Evolutionary conservation across 306 rosid species (phyloP), one percentile per base, ranked within the genome.

Genomic region (Canavalia ensiformis): DNA sequence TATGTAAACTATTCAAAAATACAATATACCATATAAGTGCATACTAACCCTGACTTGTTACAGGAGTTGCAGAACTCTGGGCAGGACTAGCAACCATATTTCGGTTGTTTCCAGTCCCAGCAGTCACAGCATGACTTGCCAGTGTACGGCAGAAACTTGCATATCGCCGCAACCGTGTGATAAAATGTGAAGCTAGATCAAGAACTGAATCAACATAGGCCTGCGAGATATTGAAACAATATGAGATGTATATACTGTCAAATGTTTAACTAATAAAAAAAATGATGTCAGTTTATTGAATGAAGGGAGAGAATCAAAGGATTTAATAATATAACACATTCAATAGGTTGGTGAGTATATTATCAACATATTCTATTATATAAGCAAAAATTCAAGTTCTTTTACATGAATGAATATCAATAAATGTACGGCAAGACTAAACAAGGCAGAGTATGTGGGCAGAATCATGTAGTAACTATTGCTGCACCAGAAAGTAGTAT

Each of bases 121-220:
- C 90, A 79, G 97, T 91, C 82, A 89, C 95, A 83, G 97, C 94
- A 84, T 91, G 99, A 88, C 90, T 95, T 31, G 97, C 99, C 90
- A 95, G 71, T 78, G 98, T 93, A 73, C 96, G 99, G 44, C 98
- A 95, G 79, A 93, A 93, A 87, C 97, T 91, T 52, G 97, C 96
- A 84, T 93, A 91, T 46, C 98, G 97, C 78, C 97, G 90, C 87
- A 95, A 88, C 59, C 99, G 96, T 52, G 99, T 95, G 76, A 93
- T 93, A 82, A 95, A 93, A 88, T 95, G 99, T 42, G 98, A 95
- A 82, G 99, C 99, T 52, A 95, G 91, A 95, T 95, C 99, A 82
- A 95, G 98, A 80, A 95, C 93, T 10, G 99, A 97, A 86, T 95
- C 98, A 66, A 91, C 99, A 64, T 95, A 95, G 65, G 98, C 99